These are phyloP conservation scores for Rhodamnia rubescens DNA, from an alignment of 345 rosid species.

Conservation along the genomic window DNA sequence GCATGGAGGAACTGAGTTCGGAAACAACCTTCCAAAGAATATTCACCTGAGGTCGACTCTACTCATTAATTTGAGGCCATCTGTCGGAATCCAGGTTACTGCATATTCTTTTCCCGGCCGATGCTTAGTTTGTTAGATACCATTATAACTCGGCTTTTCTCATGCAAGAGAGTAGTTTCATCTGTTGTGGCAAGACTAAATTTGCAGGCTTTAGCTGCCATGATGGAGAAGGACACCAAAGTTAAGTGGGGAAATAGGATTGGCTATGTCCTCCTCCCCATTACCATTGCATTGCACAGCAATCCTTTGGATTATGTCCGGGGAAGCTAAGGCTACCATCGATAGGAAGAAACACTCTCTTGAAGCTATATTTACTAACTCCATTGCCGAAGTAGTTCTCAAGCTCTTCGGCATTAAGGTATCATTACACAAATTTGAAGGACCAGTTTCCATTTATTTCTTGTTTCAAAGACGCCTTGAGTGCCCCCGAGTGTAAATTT, in stretches of 20 bases:
- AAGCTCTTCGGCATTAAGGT: slow-evolving; percentile 14
- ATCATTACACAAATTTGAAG: not conserved
- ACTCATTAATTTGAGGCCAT: slow-evolving; percentile 18
- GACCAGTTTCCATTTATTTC: not conserved
- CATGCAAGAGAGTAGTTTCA: not conserved
- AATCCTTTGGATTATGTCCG: slow-evolving; percentile 14
- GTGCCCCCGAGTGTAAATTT: not conserved
- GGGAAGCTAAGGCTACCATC: slow-evolving; percentile 8
- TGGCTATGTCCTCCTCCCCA: slow-evolving; percentile 8
- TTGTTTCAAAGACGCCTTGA: not conserved
- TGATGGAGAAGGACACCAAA: slow-evolving; percentile 13
- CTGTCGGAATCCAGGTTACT: not conserved
- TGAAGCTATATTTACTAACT: slow-evolving; percentile 11
- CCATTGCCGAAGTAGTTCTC: slow-evolving; percentile 9
- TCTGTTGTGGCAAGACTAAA: not conserved
- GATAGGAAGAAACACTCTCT: slow-evolving; percentile 15
- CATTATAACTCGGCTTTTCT: not conserved
- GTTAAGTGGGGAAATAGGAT: slow-evolving; percentile 17
- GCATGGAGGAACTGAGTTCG: not conserved
- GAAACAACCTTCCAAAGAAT: slow-evolving; percentile 8
- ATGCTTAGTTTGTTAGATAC: not conserved
- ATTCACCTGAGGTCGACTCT: slow-evolving; percentile 15
- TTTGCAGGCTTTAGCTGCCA: slow-evolving; percentile 10
- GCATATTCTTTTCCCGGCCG: slow-evolving; percentile 1
- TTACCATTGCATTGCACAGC: slow-evolving; percentile 2